phyloP scores from a whole-genome alignment of 352 stramenopile species.

The Albugo laibachii region DNA sequence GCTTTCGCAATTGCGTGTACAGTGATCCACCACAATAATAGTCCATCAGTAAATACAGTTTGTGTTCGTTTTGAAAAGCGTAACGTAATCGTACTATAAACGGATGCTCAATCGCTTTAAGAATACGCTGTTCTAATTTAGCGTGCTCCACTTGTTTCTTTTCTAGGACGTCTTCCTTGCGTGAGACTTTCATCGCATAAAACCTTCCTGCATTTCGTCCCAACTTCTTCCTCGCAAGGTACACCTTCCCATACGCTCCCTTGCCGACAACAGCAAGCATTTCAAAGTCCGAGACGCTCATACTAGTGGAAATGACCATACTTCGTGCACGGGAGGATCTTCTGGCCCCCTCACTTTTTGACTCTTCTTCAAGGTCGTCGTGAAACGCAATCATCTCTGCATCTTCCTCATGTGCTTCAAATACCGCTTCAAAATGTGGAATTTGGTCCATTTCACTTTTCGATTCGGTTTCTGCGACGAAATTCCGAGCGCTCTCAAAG shows the following conservation, averaged over 20 bases:
- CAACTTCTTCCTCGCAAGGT: slow-evolving; percentile 62
- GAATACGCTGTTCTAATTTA: slow-evolving; percentile 75
- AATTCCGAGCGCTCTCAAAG: slow-evolving; percentile 55
- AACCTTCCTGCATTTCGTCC: slow-evolving; percentile 42
- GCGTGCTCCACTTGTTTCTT: slow-evolving; percentile 77
- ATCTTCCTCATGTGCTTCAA: slow-evolving; percentile 38
- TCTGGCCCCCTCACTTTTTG: slow-evolving; percentile 3
- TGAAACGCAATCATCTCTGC: slow-evolving; percentile 39
- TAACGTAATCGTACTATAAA: slow-evolving; percentile 79
- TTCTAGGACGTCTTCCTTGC: slow-evolving; percentile 70
- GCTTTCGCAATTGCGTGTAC: slow-evolving; percentile 69
- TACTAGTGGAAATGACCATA: slow-evolving; percentile 68
- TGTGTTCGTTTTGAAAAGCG: slow-evolving; percentile 78
- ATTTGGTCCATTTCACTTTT: slow-evolving; percentile 50
- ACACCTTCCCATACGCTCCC: slow-evolving; percentile 74
- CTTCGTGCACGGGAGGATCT: slow-evolving; percentile 26
- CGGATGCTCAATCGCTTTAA: slow-evolving; percentile 74
- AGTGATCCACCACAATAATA: slow-evolving; percentile 76
- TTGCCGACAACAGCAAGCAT: slow-evolving; percentile 71
- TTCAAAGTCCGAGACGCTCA: slow-evolving; percentile 78
- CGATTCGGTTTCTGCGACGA: slow-evolving; percentile 32
- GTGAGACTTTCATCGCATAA: slow-evolving; percentile 82
- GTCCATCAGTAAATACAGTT: slow-evolving; percentile 80
- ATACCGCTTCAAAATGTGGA: not conserved
- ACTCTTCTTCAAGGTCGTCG: slow-evolving; percentile 6